Evolutionary conservation across 108 stramenopile genomes (phyloP).

Genomic region (Nitzschia inconspicua): DNA sequence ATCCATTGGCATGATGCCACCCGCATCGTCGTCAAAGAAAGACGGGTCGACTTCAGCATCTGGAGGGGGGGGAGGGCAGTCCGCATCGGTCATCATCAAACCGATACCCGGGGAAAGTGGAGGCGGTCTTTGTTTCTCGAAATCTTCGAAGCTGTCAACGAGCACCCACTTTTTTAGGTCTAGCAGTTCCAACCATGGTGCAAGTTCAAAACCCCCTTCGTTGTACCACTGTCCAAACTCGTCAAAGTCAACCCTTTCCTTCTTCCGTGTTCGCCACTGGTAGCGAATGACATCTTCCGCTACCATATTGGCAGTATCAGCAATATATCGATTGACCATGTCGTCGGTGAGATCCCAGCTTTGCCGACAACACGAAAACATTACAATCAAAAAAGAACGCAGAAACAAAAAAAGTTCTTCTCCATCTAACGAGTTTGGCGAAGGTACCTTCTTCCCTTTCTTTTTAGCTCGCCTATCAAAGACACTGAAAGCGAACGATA

Average conservation of each 20-base stretch:
- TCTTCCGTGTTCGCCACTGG: slow-evolving; percentile 63
- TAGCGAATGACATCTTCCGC: slow-evolving; percentile 80
- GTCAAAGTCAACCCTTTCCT: slow-evolving; percentile 81
- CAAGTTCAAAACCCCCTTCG: slow-evolving; percentile 87
- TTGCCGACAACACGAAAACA: slow-evolving; percentile 88
- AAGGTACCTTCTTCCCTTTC: slow-evolving; percentile 27
- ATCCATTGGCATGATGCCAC: slow-evolving; percentile 48
- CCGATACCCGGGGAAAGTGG: not conserved
- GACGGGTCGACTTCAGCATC: slow-evolving; percentile 43
- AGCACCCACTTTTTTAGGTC: slow-evolving; percentile 93
- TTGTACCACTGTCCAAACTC: slow-evolving; percentile 96
- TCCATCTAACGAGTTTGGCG: slow-evolving; percentile 38
- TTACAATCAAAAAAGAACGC: slow-evolving; percentile 78
- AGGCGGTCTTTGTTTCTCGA: slow-evolving; percentile 1
- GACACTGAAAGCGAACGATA: slow-evolving; percentile 81
- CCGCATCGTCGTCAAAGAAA: slow-evolving; percentile 42
- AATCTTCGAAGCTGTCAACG: slow-evolving; percentile 37
- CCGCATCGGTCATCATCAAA: not conserved
- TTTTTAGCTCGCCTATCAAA: slow-evolving; percentile 55
- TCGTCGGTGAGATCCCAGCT: slow-evolving; percentile 71
- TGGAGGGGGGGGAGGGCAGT: slow-evolving; percentile 43
- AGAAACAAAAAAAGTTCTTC: slow-evolving; percentile 74
- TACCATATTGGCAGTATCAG: slow-evolving; percentile 76
- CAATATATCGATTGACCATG: slow-evolving; percentile 66
- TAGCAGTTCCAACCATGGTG: slow-evolving; percentile 94